phyloP scores from a whole-genome alignment of 2,329 filamentous ascomycete genomes.

The Monilinia fructigena region DNA sequence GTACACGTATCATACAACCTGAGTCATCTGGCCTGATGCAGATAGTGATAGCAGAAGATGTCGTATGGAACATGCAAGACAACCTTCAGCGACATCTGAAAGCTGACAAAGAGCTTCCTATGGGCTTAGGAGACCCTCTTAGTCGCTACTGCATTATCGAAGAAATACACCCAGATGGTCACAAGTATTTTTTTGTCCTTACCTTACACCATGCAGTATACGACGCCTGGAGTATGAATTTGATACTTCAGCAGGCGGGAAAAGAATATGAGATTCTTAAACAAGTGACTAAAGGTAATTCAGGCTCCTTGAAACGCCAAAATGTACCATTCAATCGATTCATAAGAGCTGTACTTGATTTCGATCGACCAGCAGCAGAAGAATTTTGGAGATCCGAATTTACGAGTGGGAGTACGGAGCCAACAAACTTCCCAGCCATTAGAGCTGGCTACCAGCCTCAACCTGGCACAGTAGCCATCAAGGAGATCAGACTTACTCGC shows the following conservation, averaged over 20 bases:
- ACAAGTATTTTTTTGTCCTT: constrained; percentile 46
- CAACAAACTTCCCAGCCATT: constrained; percentile 45
- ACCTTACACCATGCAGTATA: constrained; percentile 57
- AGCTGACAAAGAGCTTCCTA: constrained; percentile 3
- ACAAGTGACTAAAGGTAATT: constrained; percentile 28
- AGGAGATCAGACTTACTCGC: not conserved
- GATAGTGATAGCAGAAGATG: constrained; percentile 24
- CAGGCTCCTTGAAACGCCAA: constrained; percentile 33
- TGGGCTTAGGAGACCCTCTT: constrained; percentile 5
- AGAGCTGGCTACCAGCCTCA: not conserved
- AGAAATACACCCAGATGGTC: constrained; percentile 26
- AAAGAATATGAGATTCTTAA: constrained; percentile 24
- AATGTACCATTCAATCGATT: constrained; percentile 42
- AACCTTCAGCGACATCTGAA: constrained; percentile 29
- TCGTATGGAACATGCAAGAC: constrained; percentile 23
- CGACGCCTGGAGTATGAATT: constrained; percentile 53
- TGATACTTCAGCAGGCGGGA: constrained; percentile 39
- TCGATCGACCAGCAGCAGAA: constrained; percentile 44
- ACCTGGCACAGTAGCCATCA: not conserved
- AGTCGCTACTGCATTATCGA: constrained; percentile 13
- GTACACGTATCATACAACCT: constrained; percentile 35
- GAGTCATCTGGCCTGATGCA: constrained; percentile 31
- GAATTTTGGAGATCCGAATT: constrained; percentile 50
- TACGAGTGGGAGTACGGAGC: constrained; percentile 45
- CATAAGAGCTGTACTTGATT: constrained; percentile 47